A percentile compares a stretch with the other conserved stretches of the same genome.
These are phyloP conservation scores for Amesomyces nigricolor DNA, from an alignment of 2,329 filamentous ascomycete genomes.

Conservation along the genomic window DNA sequence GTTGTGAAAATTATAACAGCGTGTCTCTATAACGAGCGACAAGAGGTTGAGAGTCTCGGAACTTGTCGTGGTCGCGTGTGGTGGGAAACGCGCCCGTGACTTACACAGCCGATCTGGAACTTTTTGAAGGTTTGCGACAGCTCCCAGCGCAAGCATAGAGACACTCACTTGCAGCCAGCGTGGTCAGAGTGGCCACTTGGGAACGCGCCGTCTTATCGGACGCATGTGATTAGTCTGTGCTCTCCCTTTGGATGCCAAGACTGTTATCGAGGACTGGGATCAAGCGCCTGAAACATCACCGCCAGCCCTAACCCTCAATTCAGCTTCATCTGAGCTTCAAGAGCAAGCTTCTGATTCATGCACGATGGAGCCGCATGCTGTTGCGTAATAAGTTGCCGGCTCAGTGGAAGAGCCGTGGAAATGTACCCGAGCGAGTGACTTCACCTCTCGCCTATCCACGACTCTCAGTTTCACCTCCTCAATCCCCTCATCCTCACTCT, in stretches of 20 bases:
- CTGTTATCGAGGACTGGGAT: conserved; percentile 3
- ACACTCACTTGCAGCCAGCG: conserved; percentile 21
- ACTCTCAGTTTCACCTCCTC: background rate
- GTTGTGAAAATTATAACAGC: background rate
- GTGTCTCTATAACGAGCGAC: conserved; percentile 16
- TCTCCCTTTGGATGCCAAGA: background rate
- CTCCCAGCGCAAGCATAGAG: conserved; percentile 4
- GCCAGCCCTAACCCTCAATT: conserved; percentile 6
- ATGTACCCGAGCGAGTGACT: background rate
- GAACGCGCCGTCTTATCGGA: conserved; percentile 5
- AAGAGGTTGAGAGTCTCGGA: background rate
- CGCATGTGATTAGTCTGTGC: conserved; percentile 3
- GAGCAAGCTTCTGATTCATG: background rate
- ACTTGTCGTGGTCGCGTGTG: background rate
- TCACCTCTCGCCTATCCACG: background rate
- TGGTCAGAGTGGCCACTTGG: conserved; percentile 18
- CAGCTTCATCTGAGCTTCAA: background rate
- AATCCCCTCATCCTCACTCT: background rate
- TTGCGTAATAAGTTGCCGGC: conserved; percentile 6
- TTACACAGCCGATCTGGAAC: conserved; percentile 11
- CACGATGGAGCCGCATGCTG: background rate
- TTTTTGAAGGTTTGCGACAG: background rate
- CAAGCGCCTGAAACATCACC: background rate
- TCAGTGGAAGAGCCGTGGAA: background rate
- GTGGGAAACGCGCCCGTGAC: conserved; percentile 7